phyloP scores from a whole-genome alignment of 345 rosid species.

The Sonneratia alba region DNA sequence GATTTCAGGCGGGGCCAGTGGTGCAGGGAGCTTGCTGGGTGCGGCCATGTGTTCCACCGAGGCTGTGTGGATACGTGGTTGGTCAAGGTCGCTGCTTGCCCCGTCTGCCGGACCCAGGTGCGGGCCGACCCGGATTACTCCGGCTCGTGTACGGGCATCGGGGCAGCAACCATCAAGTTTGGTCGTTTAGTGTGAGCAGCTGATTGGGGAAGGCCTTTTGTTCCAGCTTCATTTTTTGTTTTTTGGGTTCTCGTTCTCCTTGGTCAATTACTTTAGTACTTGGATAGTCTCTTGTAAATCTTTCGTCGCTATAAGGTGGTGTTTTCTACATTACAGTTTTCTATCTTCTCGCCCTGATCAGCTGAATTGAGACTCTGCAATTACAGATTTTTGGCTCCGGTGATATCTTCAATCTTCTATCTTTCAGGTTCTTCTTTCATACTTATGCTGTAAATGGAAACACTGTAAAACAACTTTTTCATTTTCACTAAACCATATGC shows the following conservation, averaged over 20 bases:
- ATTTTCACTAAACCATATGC: too few species aligned
- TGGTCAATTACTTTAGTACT: not conserved
- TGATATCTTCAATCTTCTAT: too few species aligned
- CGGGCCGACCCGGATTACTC: slow-evolving; percentile 10
- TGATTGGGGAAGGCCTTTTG: not conserved
- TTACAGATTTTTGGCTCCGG: too few species aligned
- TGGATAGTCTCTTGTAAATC: not conserved
- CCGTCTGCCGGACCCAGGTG: slow-evolving; percentile 54
- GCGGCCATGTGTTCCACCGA: slow-evolving; percentile 75
- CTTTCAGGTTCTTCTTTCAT: not conserved
- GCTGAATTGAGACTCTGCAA: too few species aligned
- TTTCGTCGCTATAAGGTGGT: not conserved
- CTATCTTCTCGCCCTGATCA: not conserved
- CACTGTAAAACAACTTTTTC: not conserved
- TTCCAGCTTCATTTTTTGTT: not conserved
- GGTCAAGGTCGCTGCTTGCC: slow-evolving; percentile 58
- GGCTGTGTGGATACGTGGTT: slow-evolving; percentile 83
- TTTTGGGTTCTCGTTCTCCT: not conserved
- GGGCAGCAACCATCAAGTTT: not conserved
- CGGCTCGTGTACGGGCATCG: not conserved
- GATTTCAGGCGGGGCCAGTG: slow-evolving; percentile 65
- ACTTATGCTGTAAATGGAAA: too few species aligned
- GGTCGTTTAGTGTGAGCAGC: not conserved
- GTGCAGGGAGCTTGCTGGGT: slow-evolving; percentile 60
- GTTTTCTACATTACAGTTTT: not conserved